Evolutionary conservation across 805 yeast species (phyloP).

Genomic region (Myxozyma neotropica): DNA sequence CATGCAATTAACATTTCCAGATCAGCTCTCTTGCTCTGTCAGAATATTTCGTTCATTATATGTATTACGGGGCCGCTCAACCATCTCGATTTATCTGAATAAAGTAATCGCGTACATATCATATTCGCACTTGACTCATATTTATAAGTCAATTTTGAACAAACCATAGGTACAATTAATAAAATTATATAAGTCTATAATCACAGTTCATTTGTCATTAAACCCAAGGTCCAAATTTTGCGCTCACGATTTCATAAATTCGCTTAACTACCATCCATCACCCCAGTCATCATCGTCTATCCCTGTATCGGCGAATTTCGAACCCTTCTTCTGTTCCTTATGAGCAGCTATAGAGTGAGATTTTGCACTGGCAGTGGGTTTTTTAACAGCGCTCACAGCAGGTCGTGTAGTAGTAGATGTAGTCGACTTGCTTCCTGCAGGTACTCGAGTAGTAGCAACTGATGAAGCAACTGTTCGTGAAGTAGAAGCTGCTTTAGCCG

Average conservation of each 20-base stretch:
- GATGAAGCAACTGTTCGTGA: slow-evolving; percentile 2
- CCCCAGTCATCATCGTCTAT: slow-evolving; percentile 42
- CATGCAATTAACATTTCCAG: too few relatives aligned
- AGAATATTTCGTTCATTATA: too few relatives aligned
- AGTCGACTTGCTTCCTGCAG: slow-evolving; percentile 1
- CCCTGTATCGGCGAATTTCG: slow-evolving; percentile 26
- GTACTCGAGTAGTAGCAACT: slow-evolving; percentile 3
- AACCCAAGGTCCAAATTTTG: background rate
- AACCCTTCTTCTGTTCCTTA: slow-evolving; percentile 26
- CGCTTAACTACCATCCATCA: slow-evolving; percentile 25
- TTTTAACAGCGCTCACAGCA: background rate
- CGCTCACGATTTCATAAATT: background rate
- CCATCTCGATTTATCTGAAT: too few relatives aligned
- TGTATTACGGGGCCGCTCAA: too few relatives aligned
- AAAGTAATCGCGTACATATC: too few relatives aligned
- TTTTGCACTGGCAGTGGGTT: slow-evolving; percentile 10
- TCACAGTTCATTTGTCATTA: background rate
- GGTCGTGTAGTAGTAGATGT: background rate
- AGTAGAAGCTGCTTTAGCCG: slow-evolving; percentile 2
- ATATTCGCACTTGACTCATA: too few relatives aligned
- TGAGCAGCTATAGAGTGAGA: slow-evolving; percentile 31
- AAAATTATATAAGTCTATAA: background rate
- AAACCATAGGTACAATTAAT: background rate
- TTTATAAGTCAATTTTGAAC: too few relatives aligned
- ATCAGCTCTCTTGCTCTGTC: too few relatives aligned